Conservation (phyloP, 2,329 filamentous ascomycete genomes). For the Trichoderma semiorbis region DNA sequence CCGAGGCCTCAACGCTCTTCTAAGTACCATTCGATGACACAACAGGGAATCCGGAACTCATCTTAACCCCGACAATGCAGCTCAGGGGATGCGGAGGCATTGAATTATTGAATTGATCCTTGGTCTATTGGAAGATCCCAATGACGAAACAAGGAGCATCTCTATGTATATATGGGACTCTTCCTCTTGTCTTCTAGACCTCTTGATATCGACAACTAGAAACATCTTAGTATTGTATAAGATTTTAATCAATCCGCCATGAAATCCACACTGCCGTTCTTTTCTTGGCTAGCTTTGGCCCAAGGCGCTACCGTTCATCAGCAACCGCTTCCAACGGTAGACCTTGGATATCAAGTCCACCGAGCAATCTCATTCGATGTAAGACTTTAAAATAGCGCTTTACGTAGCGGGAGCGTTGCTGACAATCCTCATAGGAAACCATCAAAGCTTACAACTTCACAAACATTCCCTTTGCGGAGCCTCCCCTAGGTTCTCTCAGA, state of each 20-base stretch:
- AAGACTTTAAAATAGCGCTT: background rate
- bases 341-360: slow-evolving; percentile 15
- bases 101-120: background rate
- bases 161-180: background rate
- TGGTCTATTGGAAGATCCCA: background rate
- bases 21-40: background rate
- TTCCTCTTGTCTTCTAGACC: too few relatives aligned
- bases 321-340: background rate
- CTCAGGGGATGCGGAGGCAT: background rate
- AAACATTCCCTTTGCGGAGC: slow-evolving; percentile 13
- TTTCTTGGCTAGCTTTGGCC: background rate
- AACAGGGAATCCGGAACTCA: background rate
- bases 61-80: background rate
- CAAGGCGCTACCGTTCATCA: background rate
- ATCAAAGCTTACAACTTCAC: slow-evolving; percentile 13
- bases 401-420: background rate
- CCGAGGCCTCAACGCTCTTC: background rate
- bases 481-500: slow-evolving; percentile 1
- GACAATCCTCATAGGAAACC: background rate
- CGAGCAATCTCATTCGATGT: slow-evolving; percentile 16
- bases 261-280: background rate
- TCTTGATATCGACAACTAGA: background rate
- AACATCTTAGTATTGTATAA: background rate
- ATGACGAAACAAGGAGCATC: background rate
- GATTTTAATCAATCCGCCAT: background rate